Evolutionary conservation across 257 asterid genomes (phyloP).

Genomic region (Lithospermum erythrorhizon): DNA sequence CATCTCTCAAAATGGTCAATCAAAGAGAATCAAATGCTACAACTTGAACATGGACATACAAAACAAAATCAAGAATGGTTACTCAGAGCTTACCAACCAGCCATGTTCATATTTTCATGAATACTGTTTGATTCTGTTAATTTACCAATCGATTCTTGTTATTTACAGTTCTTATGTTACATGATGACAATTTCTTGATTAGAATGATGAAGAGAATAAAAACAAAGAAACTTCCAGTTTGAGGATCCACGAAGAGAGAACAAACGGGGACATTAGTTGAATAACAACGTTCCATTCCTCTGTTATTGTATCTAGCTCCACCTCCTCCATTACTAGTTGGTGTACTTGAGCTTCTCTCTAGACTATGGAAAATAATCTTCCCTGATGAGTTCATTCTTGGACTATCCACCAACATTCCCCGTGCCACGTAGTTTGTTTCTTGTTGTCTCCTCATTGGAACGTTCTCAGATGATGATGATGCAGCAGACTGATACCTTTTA

Average conservation of each 20-base stretch:
- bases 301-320: conserved; percentile 40
- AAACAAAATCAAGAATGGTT: too few species aligned
- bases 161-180: too few species aligned
- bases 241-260: conserved; percentile 67
- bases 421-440: too few species aligned
- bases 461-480: too few species aligned
- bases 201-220: conserved; percentile 55
- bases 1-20: too few species aligned
- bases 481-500: too few species aligned
- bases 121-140: background rate
- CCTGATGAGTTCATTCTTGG: conserved; percentile 94
- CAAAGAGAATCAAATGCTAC: too few species aligned
- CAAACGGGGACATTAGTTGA: conserved; percentile 93
- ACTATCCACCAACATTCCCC: conserved; percentile 58
- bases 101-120: too few species aligned
- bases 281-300: conserved; percentile 89
- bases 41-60: too few species aligned
- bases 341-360: conserved; percentile 95
- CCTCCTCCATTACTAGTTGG: conserved; percentile 80
- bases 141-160: background rate
- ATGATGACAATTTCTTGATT: conserved; percentile 23
- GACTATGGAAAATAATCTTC: conserved; percentile 70
- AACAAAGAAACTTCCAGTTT: conserved; percentile 75
- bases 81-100: background rate
- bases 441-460: too few species aligned